Percentiles rank a stretch among this genome's conserved stretches.
phyloP scores from a whole-genome alignment of 169 alveolate genomes.

The Eimeria sp. region DNA sequence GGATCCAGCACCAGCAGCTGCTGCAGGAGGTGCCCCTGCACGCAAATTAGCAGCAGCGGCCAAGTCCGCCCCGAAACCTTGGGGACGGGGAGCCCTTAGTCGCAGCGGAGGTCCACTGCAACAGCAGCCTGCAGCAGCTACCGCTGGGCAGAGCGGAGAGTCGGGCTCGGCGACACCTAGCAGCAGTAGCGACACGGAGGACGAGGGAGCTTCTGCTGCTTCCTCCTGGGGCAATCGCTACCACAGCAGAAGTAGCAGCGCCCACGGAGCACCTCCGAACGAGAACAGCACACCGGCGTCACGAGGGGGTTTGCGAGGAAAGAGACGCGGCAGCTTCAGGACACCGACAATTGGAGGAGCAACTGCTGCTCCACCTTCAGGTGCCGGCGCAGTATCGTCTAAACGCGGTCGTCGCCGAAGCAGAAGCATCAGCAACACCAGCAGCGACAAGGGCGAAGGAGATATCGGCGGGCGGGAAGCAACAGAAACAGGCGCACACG shows the following conservation, averaged over 20 bases:
- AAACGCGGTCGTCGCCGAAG: constrained; percentile 65
- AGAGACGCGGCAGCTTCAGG: constrained; percentile 71
- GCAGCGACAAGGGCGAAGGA: constrained; percentile 68
- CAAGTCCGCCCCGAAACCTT: constrained; percentile 56
- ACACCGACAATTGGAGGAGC: constrained; percentile 28
- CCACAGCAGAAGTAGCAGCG: constrained; percentile 57
- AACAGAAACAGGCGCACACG: constrained; percentile 7
- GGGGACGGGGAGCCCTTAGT: constrained; percentile 76
- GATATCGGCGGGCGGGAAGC: constrained; percentile 24
- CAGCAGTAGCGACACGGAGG: constrained; percentile 61
- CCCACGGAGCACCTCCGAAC: constrained; percentile 10
- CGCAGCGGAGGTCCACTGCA: constrained; percentile 71
- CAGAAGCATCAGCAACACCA: constrained; percentile 50
- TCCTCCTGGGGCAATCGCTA: constrained; percentile 8
- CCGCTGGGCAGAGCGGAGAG: constrained; percentile 22
- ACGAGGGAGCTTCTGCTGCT: constrained; percentile 3
- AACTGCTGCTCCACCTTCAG: neutral
- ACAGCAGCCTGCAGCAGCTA: constrained; percentile 58
- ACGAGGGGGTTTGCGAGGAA: constrained; percentile 8
- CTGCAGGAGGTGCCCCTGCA: constrained; percentile 8
- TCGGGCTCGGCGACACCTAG: constrained; percentile 56
- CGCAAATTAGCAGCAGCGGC: constrained; percentile 68
- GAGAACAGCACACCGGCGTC: constrained; percentile 1
- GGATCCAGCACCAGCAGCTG: constrained; percentile 48
- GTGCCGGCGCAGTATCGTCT: constrained; percentile 9